Conservation (phyloP, 306 rosid genomes). For the Arachis hypogaea region DNA sequence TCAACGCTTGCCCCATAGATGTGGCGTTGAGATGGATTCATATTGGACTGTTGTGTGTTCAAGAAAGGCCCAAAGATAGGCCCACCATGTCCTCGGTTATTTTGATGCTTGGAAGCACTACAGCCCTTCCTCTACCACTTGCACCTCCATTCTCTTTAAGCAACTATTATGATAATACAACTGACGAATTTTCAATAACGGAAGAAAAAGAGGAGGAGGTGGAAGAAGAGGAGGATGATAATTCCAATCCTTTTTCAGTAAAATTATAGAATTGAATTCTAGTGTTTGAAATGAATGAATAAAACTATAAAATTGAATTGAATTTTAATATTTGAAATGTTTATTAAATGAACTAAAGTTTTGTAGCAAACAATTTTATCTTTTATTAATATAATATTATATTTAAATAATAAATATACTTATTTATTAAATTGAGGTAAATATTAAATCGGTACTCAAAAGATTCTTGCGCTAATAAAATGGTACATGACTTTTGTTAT, state of each 20-base stretch:
- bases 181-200: slow-evolving; percentile 8
- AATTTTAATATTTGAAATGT: no score
- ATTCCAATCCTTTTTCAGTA: background rate
- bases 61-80: slow-evolving; percentile 38
- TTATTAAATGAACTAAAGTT: no score
- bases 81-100: slow-evolving; percentile 41
- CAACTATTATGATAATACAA: background rate
- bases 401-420: no score
- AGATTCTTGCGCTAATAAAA: no score
- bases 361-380: no score
- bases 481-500: no score
- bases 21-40: slow-evolving; percentile 48
- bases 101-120: slow-evolving; percentile 42
- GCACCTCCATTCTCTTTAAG: slow-evolving; percentile 39
- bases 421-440: no score
- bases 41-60: slow-evolving; percentile 47
- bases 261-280: background rate
- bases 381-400: no score
- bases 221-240: no score
- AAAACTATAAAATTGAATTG: no score
- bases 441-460: no score
- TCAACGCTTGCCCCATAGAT: slow-evolving; percentile 18
- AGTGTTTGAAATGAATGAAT: no score
- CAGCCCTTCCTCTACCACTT: slow-evolving; percentile 22
- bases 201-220: background rate